These are phyloP conservation scores for Penicillium concentricum DNA, from an alignment of 2,329 filamentous ascomycete species.

Conservation along the genomic window DNA sequence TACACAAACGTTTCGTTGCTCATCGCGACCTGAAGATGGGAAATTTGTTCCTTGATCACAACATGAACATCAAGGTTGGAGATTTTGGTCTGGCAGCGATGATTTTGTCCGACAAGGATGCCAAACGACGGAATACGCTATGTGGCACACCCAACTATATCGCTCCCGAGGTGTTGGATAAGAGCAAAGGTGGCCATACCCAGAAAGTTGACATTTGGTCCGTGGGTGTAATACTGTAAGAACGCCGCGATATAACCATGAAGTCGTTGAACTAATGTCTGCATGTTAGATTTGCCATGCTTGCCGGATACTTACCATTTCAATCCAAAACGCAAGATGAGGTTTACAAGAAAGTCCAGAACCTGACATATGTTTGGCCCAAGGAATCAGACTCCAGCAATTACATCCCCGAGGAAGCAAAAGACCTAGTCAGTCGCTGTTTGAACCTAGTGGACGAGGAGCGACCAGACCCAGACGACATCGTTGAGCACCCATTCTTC, in stretches of 20 bases:
- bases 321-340: constrained; percentile 67
- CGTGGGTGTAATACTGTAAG: constrained; percentile 90
- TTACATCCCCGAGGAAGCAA: constrained; percentile 51
- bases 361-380: constrained; percentile 51
- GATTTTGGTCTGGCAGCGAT: constrained; percentile 95
- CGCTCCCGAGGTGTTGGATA: constrained; percentile 92
- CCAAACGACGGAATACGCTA: constrained; percentile 81
- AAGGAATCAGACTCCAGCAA: constrained; percentile 45
- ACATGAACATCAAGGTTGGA: constrained; percentile 98
- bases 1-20: constrained; percentile 93
- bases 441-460: constrained; percentile 50
- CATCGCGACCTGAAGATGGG: constrained; percentile 97
- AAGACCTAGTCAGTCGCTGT: constrained; percentile 48
- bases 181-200: constrained; percentile 90
- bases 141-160: constrained; percentile 99
- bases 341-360: constrained; percentile 51
- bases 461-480: constrained; percentile 50
- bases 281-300: constrained; percentile 75
- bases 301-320: constrained; percentile 93
- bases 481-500: constrained; percentile 52
- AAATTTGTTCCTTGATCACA: constrained; percentile 88
- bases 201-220: constrained; percentile 99
- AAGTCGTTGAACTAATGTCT: constrained; percentile 22
- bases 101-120: constrained; percentile 85
- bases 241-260: not conserved